Evolutionary conservation across 208 protist genomes (phyloP).

Genomic region (Hexamita inflata): DNA sequence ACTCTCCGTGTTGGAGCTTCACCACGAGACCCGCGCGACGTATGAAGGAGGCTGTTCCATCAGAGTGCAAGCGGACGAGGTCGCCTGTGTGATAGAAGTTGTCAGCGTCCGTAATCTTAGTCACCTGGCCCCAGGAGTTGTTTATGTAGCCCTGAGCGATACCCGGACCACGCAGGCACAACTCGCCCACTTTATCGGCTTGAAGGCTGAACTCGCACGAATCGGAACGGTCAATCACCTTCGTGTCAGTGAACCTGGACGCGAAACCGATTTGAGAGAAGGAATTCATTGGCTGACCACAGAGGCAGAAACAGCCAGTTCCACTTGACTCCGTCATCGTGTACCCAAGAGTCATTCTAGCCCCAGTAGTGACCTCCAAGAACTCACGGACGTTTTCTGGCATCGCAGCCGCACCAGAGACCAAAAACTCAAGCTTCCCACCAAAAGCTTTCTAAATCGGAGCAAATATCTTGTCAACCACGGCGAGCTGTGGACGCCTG

Average conservation of each 20-base stretch:
- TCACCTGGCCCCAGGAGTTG: neutral
- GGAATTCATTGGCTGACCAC: neutral
- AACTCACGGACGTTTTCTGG: neutral
- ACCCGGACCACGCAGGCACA: neutral
- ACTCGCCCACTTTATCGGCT: neutral
- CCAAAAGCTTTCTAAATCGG: neutral
- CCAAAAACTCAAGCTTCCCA: neutral
- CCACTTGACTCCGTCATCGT: neutral
- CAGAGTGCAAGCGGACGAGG: neutral
- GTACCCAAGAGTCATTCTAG: slow-evolving; percentile 9
- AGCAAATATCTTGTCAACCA: neutral
- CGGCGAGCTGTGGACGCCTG: neutral
- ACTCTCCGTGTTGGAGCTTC: neutral
- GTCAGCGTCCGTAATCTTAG: neutral
- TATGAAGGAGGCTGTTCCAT: neutral
- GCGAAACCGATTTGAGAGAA: neutral
- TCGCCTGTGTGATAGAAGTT: slow-evolving; percentile 9
- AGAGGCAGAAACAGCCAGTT: neutral
- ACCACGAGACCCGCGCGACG: neutral
- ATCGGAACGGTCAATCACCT: neutral
- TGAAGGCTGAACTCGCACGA: neutral
- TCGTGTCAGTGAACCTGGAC: neutral
- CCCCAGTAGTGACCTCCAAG: neutral
- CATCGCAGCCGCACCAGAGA: neutral
- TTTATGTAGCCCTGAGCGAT: neutral